Conservation (phyloP, 148 eudicot species). For the Pharnaceum exiguum region DNA sequence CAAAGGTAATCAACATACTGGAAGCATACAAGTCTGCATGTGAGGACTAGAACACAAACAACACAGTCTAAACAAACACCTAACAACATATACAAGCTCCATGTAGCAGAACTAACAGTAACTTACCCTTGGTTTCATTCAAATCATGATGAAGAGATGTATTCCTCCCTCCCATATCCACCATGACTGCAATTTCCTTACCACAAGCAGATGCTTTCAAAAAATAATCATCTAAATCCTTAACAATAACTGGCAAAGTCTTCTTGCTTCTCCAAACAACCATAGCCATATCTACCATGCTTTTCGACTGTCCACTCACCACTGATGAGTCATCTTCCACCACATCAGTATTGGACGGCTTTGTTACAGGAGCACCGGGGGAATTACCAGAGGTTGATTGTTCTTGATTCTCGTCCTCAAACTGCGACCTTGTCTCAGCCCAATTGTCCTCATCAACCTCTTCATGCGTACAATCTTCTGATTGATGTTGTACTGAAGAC, state of each 20-base stretch:
- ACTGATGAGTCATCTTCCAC: conserved; percentile 40
- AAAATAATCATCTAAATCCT: conserved; percentile 79
- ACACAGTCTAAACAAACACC: too few relatives aligned
- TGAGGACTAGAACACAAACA: too few relatives aligned
- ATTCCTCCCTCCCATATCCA: conserved; percentile 46
- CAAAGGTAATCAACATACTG: too few relatives aligned
- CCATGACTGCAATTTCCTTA: conserved; percentile 53
- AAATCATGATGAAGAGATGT: conserved; percentile 30
- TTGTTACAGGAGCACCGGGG: conserved; percentile 12
- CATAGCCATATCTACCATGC: conserved; percentile 54
- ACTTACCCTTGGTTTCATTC: conserved; percentile 47
- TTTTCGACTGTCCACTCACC: conserved; percentile 40
- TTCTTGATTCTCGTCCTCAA: conserved; percentile 50
- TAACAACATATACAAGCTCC: background rate
- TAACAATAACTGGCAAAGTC: conserved; percentile 48
- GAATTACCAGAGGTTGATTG: conserved; percentile 13
- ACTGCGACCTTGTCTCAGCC: conserved; percentile 64
- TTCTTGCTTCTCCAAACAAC: conserved; percentile 58
- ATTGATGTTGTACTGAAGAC: conserved; percentile 26
- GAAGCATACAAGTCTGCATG: too few relatives aligned
- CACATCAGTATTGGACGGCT: conserved; percentile 25
- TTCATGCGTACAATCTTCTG: conserved; percentile 27
- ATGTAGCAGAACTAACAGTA: background rate
- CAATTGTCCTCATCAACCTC: conserved; percentile 66
- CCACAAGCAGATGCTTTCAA: conserved; percentile 61